These are phyloP conservation scores for Bipolaris gigantea DNA, from an alignment of 2,329 filamentous ascomycete species.

Conservation along the genomic window DNA sequence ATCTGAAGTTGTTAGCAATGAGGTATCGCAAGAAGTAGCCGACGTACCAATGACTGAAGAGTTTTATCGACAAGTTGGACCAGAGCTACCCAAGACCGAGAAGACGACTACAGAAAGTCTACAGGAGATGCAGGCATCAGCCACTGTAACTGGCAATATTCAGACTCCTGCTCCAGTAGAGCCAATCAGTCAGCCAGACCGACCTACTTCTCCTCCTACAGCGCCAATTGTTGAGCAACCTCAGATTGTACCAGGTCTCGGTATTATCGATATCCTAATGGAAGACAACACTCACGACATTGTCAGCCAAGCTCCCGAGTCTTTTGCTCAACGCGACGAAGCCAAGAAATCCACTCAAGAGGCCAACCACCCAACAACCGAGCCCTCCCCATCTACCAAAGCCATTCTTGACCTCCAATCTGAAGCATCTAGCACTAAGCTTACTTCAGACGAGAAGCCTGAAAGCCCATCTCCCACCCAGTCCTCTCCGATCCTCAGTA, in stretches of 20 bases:
- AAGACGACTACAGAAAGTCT: constrained; percentile 12
- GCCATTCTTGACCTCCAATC: constrained; percentile 30
- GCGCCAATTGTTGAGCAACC: background rate
- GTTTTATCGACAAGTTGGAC: background rate
- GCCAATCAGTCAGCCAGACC: background rate
- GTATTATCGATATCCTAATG: background rate
- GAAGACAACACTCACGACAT: constrained; percentile 3
- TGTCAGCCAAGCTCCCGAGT: constrained; percentile 1
- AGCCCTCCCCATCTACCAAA: constrained; percentile 30
- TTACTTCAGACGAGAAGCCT: constrained; percentile 14
- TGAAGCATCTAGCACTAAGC: constrained; percentile 28
- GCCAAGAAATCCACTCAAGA: background rate
- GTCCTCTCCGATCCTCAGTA: constrained; percentile 30
- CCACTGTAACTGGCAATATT: constrained; percentile 4
- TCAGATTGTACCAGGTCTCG: background rate
- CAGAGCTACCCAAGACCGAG: background rate
- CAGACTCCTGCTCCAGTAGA: constrained; percentile 2
- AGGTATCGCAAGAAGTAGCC: background rate
- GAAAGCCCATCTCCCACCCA: constrained; percentile 16
- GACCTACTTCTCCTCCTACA: background rate
- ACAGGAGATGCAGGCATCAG: background rate
- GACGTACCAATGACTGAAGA: background rate
- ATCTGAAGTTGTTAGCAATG: background rate
- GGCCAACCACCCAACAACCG: background rate
- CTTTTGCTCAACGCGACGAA: background rate